A percentile compares a stretch with the other conserved stretches of the same genome.
Conservation (phyloP, 352 stramenopile species). For the Globisporangium nunn region DNA sequence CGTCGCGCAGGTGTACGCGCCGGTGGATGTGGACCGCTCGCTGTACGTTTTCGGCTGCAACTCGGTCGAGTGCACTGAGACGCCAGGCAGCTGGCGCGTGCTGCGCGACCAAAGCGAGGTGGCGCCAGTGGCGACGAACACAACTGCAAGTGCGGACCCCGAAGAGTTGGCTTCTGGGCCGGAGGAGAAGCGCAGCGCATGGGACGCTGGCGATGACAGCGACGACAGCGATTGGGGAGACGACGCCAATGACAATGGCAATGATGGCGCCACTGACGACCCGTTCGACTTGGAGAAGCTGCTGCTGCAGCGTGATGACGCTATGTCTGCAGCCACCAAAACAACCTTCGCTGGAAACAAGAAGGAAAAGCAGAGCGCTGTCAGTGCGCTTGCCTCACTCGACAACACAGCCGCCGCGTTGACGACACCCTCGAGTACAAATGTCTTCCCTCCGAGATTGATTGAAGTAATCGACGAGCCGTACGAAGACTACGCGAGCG, state of each 20-base stretch:
- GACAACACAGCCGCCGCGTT: neutral
- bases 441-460: constrained; percentile 38
- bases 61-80: constrained; percentile 57
- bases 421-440: neutral
- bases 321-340: constrained; percentile 28
- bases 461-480: constrained; percentile 79
- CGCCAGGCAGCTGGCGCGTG: constrained; percentile 61
- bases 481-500: constrained; percentile 52
- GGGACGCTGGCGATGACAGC: constrained; percentile 21
- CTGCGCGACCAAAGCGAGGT: constrained; percentile 46
- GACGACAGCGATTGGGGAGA: constrained; percentile 76
- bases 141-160: neutral
- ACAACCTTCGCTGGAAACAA: constrained; percentile 9
- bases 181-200: constrained; percentile 13
- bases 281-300: constrained; percentile 56
- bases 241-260: constrained; percentile 30
- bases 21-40: constrained; percentile 60
- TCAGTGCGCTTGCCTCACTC: neutral
- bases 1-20: constrained; percentile 73
- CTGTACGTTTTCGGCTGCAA: constrained; percentile 86
- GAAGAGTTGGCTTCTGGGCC: neutral
- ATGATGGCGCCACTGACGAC: constrained; percentile 4
- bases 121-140: constrained; percentile 2
- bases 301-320: constrained; percentile 62
- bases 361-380: neutral